phyloP scores from a whole-genome alignment of 2,329 filamentous ascomycete species.

The Pseudogymnoascus sp. region DNA sequence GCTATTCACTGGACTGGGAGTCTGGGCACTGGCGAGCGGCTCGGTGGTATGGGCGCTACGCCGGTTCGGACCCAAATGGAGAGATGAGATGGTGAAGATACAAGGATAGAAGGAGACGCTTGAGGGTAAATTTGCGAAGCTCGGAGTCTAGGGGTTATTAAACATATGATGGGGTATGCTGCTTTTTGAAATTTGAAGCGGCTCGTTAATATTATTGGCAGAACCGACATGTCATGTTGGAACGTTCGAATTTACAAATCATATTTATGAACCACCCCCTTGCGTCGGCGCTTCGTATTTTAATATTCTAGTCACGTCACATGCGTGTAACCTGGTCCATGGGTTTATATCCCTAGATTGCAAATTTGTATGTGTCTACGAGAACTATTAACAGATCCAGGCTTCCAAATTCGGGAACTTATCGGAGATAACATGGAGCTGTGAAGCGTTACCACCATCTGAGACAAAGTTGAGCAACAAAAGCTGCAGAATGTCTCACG shows the following conservation, averaged over 20 bases:
- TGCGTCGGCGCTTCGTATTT: not conserved
- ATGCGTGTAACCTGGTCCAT: not conserved
- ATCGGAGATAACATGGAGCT: not conserved
- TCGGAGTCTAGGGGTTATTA: not conserved
- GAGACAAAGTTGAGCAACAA: not conserved
- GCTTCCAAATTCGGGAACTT: not conserved
- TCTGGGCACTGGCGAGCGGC: constrained; percentile 44
- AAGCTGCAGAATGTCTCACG: not conserved
- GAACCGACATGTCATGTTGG: not conserved
- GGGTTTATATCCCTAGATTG: not conserved
- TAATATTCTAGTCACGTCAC: not conserved
- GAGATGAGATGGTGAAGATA: constrained; percentile 50
- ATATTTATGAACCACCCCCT: not conserved
- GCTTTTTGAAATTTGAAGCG: not conserved
- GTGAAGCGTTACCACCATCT: not conserved
- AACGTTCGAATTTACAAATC: not conserved
- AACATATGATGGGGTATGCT: not conserved
- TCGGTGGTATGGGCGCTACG: constrained; percentile 55
- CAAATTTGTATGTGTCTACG: not conserved
- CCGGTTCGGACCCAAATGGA: constrained; percentile 56
- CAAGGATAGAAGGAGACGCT: constrained; percentile 14
- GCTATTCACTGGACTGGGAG: constrained; percentile 59
- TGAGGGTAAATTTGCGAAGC: not conserved
- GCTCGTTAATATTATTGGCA: constrained; percentile 2
- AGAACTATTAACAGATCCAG: not conserved